Conservation (phyloP, 192 early-diverging fungal genomes). For the Gorgonomyces haynaldii region DNA sequence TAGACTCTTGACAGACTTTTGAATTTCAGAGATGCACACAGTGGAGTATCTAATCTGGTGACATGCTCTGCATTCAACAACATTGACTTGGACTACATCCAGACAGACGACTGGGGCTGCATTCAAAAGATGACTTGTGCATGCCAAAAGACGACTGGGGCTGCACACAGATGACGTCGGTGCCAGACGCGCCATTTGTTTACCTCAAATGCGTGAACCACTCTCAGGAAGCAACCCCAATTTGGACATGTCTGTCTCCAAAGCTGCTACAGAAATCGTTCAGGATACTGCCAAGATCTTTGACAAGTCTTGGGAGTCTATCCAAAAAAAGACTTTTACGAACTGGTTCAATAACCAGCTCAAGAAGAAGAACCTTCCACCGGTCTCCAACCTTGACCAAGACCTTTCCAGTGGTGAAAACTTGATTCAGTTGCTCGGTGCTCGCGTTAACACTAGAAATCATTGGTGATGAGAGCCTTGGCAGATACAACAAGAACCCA, state of each 20-base stretch:
- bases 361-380: conserved; percentile 18
- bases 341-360: conserved; percentile 53
- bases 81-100: no score
- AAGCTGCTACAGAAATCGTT: conserved; percentile 8
- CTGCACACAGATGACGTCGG: no score
- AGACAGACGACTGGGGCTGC: no score
- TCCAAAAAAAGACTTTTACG: conserved; percentile 87
- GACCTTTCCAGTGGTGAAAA: conserved; percentile 57
- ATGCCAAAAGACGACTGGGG: no score
- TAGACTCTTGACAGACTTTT: no score
- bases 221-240: no score
- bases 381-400: conserved; percentile 35
- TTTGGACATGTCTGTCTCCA: conserved; percentile 1
- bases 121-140: no score
- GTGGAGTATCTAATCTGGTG: no score
- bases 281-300: conserved; percentile 26
- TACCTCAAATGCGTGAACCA: no score
- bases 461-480: conserved; percentile 80
- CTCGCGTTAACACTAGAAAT: conserved; percentile 52
- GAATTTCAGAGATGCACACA: no score
- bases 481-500: conserved; percentile 78
- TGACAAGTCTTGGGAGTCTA: conserved; percentile 74
- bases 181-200: no score
- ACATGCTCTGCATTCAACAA: no score
- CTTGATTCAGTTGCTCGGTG: conserved; percentile 54